Evolutionary conservation across 2,329 filamentous ascomycete species (phyloP), one percentile per base, ranked within the genome.

Genomic region (Epichloe elymi): DNA sequence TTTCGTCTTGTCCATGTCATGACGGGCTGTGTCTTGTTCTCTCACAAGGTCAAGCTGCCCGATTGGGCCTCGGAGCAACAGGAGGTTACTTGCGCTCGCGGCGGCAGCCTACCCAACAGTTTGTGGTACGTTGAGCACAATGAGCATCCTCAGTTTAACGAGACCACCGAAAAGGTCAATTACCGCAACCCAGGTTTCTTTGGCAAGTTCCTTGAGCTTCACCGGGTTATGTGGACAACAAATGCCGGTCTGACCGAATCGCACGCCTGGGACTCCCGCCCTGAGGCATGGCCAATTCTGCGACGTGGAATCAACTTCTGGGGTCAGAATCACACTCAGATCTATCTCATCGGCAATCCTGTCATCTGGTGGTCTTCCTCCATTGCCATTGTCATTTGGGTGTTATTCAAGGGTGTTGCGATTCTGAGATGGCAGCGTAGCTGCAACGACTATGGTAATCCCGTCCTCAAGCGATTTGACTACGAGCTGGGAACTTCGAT

Each of bases 61-160:
- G 89, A 95, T 3, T 98, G 93, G 93, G 93, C 87, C 45, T 98
- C 85, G 49, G 93, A 97, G 67, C 93, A 98, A 68, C 93, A 98
- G 67, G 93, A 98, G 69, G 93, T 98, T n/a, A 97, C 91, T 19
- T 98, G 93, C 64, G 93, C 93, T 7, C 85, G 83, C 59, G 85
- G 87, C 46, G 93, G 89, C 59, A 95, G 89, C 55, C 73, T 96
- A 38, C 93, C 93, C 51, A 98, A 98, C 78, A 95, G 89, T 62
- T 71, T 98, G 58, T 98, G 93, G 93, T 97, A 96, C 62, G 75
- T 98, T 55, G 93, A 98, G 70, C 80, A 81, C 58, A 98, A 98
- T 66, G 77, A 83, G 54, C 93, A 97, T 63, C 86, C 89, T 11
- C 73, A 79, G 61, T 78, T 96, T 49, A 80, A 80, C 20, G 75